These are phyloP conservation scores for Lactarius deliciosus DNA, from an alignment of 768 basidiomycete genomes.

Conservation along the genomic window DNA sequence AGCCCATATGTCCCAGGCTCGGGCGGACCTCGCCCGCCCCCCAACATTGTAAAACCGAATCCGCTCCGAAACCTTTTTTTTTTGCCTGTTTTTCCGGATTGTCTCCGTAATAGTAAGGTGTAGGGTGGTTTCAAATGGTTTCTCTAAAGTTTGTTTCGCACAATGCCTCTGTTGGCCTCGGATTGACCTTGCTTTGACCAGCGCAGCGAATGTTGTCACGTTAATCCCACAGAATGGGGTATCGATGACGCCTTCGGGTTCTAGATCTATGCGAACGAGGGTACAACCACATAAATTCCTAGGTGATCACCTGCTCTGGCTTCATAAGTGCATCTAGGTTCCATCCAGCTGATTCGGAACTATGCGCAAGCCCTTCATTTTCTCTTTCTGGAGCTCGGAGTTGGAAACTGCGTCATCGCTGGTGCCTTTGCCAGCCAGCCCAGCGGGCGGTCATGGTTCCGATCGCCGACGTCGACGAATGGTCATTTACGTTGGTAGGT, in stretches of 20 bases:
- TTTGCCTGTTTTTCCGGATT: neutral
- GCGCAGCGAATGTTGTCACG: neutral
- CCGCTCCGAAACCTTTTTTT: neutral
- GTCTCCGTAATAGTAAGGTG: neutral
- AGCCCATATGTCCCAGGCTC: neutral
- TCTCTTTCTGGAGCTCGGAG: neutral
- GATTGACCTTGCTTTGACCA: neutral
- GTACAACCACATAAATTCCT: neutral
- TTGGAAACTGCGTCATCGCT: neutral
- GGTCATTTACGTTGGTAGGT: neutral
- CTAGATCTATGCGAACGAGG: neutral
- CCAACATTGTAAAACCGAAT: neutral
- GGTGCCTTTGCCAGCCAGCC: neutral
- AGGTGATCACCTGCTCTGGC: neutral
- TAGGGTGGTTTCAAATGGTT: neutral
- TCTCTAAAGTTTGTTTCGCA: neutral
- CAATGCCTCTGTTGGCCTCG: neutral
- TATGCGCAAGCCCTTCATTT: neutral
- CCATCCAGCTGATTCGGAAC: neutral
- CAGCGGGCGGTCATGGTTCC: neutral
- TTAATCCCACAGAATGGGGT: neutral
- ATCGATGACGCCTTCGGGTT: neutral
- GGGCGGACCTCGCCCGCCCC: neutral
- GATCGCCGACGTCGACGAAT: neutral
- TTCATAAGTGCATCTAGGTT: neutral